These are phyloP conservation scores for Physaria fendleri DNA, from an alignment of 345 rosid species.

Conservation along the genomic window DNA sequence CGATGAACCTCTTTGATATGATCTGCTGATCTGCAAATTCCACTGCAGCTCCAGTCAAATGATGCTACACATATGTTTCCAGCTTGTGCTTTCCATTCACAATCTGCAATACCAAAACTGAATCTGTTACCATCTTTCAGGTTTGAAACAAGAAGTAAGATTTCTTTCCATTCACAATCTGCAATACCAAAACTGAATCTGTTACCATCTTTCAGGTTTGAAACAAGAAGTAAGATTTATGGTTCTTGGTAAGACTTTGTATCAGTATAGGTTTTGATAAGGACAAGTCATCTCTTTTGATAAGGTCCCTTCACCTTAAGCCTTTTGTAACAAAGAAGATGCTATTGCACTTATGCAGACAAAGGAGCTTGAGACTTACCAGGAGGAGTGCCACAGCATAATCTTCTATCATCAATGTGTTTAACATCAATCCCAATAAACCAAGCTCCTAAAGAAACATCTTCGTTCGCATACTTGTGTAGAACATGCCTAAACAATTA, in stretches of 20 bases:
- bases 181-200: conserved; percentile 14
- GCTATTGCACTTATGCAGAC: conserved; percentile 4
- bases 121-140: not conserved
- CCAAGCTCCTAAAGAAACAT: conserved; percentile 96
- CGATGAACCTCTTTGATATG: conserved; percentile 87
- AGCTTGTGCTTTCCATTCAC: conserved; percentile 98
- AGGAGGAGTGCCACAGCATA: conserved; percentile 98
- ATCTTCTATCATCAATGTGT: conserved; percentile 87
- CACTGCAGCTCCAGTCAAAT: conserved; percentile 96
- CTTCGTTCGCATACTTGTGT: conserved; percentile 96
- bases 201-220: not conserved
- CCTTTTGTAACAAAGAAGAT: not conserved
- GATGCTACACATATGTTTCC: conserved; percentile 95
- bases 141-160: too few relatives aligned
- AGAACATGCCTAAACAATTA: conserved; percentile 65
- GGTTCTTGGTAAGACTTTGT: conserved; percentile 19
- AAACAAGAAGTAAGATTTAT: conserved; percentile 13
- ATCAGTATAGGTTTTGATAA: conserved; percentile 21
- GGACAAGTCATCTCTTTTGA: conserved; percentile 22
- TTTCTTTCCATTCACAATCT: conserved; percentile 98
- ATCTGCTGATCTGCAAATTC: conserved; percentile 85
- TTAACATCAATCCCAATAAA: conserved; percentile 92
- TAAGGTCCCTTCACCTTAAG: not conserved
- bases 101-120: conserved; percentile 44
- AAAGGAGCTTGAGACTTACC: conserved; percentile 40